Evolutionary conservation across 2,329 filamentous ascomycete species (phyloP).

Genomic region (Lecanicillium sp.): DNA sequence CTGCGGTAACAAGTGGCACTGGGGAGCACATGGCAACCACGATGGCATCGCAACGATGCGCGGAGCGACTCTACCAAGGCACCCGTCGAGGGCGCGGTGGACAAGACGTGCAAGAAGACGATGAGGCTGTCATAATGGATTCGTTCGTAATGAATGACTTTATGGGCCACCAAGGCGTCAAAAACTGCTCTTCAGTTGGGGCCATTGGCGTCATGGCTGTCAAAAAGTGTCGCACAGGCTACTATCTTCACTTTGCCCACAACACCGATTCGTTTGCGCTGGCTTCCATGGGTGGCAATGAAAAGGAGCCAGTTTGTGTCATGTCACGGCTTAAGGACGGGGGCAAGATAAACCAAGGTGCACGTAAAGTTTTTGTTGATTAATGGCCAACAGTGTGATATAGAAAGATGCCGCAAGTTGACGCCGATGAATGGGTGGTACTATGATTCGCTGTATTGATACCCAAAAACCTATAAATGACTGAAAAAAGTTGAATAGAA

Average conservation of each 20-base stretch:
- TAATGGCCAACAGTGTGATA: slow-evolving; percentile 12
- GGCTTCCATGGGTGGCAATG: slow-evolving; percentile 77
- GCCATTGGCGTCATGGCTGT: slow-evolving; percentile 87
- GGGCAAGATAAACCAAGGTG: slow-evolving; percentile 46
- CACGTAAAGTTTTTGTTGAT: slow-evolving; percentile 35
- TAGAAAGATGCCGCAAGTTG: too few relatives aligned
- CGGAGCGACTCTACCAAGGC: slow-evolving; percentile 71
- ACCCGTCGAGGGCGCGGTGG: slow-evolving; percentile 54
- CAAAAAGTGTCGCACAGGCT: slow-evolving; percentile 70
- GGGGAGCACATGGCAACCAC: slow-evolving; percentile 98
- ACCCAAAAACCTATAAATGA: too few relatives aligned
- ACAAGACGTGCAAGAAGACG: slow-evolving; percentile 54
- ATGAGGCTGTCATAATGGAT: slow-evolving; percentile 68
- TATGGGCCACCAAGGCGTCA: slow-evolving; percentile 82
- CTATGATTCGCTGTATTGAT: too few relatives aligned
- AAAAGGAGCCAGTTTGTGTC: slow-evolving; percentile 66
- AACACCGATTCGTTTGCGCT: slow-evolving; percentile 87
- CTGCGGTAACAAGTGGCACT: slow-evolving; percentile 84
- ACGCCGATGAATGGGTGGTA: too few relatives aligned
- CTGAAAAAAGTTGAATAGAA: too few relatives aligned
- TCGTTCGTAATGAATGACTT: slow-evolving; percentile 84
- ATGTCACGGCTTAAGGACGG: slow-evolving; percentile 68
- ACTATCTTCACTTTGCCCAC: slow-evolving; percentile 87
- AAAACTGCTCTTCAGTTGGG: slow-evolving; percentile 68
- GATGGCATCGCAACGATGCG: slow-evolving; percentile 79